Percentiles rank a stretch among this genome's conserved stretches.
These are phyloP conservation scores for Metarhizium rileyi DNA, from an alignment of 2,329 filamentous ascomycete species.

Conservation along the genomic window DNA sequence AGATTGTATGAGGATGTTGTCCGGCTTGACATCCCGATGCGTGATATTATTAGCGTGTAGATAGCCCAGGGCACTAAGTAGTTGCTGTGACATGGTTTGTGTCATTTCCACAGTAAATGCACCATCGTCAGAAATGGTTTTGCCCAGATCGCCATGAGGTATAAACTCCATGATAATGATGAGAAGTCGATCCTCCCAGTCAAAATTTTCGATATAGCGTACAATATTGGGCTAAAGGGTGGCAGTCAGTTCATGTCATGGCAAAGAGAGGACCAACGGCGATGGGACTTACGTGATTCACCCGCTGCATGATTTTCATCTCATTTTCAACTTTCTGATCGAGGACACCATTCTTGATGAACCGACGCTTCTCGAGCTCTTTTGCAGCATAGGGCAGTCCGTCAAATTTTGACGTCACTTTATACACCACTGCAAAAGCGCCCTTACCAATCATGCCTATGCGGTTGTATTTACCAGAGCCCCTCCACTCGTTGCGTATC, in stretches of 20 bases:
- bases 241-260: neutral
- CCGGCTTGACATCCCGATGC: conserved; percentile 96
- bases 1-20: conserved; percentile 83
- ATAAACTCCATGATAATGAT: conserved; percentile 98
- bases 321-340: conserved; percentile 94
- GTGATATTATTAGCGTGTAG: conserved; percentile 84
- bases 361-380: conserved; percentile 84
- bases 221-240: conserved; percentile 68
- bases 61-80: conserved; percentile 76
- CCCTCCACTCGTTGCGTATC: conserved; percentile 63
- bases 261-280: neutral
- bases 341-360: conserved; percentile 84
- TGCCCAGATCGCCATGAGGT: conserved; percentile 70
- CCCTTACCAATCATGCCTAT: conserved; percentile 78
- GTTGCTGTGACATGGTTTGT: conserved; percentile 63
- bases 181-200: conserved; percentile 71
- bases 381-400: conserved; percentile 84
- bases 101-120: conserved; percentile 57
- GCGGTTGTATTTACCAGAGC: conserved; percentile 76
- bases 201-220: conserved; percentile 79
- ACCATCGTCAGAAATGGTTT: conserved; percentile 52
- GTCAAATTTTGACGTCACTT: conserved; percentile 75
- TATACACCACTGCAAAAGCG: conserved; percentile 90
- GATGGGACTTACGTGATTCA: conserved; percentile 62
- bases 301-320: conserved; percentile 85